Percentiles rank a stretch among this genome's conserved stretches.
phyloP scores from a whole-genome alignment of 306 rosid species.

The Cucumis cinereus region DNA sequence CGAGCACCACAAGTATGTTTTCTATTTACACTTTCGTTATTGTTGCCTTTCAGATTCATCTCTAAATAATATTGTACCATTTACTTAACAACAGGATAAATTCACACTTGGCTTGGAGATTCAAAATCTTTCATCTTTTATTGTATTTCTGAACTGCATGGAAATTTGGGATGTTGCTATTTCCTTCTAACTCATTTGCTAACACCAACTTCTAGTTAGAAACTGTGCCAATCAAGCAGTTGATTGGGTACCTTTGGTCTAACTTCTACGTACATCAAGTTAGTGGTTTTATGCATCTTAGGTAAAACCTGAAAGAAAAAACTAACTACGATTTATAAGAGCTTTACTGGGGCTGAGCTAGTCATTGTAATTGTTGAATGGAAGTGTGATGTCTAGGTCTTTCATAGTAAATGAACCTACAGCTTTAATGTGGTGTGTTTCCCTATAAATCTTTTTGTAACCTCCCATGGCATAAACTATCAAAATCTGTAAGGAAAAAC shows the following conservation, averaged over 20 bases:
- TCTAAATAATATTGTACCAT: background rate
- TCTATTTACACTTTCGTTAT: background rate
- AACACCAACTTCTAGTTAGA: background rate
- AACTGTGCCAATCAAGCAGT: background rate
- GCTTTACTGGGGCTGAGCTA: background rate
- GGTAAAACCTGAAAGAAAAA: background rate
- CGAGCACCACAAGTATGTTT: constrained; percentile 67
- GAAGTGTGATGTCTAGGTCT: background rate
- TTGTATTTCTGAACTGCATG: background rate
- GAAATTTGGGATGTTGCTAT: background rate
- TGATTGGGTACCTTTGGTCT: background rate
- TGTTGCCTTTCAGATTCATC: background rate
- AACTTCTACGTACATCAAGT: background rate
- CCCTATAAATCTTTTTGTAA: background rate
- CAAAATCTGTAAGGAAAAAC: background rate
- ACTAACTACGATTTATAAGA: background rate
- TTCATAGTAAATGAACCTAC: background rate
- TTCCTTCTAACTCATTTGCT: background rate
- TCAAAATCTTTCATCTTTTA: background rate
- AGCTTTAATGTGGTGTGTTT: background rate
- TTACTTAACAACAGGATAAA: background rate
- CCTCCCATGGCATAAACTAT: background rate
- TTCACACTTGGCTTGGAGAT: background rate
- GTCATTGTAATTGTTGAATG: background rate
- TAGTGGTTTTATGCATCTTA: background rate